phyloP scores from a whole-genome alignment of 2,329 filamentous ascomycete species.

The Fusarium denticulatum region DNA sequence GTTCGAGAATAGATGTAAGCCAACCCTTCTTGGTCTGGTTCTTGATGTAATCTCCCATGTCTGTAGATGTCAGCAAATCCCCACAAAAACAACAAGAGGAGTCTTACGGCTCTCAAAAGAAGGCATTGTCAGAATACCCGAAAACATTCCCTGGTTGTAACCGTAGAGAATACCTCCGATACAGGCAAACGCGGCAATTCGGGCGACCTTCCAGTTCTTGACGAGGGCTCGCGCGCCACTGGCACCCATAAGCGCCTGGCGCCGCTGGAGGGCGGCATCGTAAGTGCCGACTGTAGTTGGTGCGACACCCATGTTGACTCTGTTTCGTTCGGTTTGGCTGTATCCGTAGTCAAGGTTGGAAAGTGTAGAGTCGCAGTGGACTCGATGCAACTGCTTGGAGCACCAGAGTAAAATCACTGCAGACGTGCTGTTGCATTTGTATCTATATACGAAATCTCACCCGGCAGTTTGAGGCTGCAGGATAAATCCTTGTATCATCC shows the following conservation, averaged over 20 bases:
- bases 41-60: constrained; percentile 66
- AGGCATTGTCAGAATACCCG: constrained; percentile 71
- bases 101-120: constrained; percentile 61
- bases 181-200: constrained; percentile 70
- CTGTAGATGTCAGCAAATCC: constrained; percentile 44
- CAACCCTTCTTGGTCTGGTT: constrained; percentile 66
- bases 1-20: constrained; percentile 75
- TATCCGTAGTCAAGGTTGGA: too few species aligned
- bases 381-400: not conserved
- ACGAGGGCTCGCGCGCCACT: constrained; percentile 63
- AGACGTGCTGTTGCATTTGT: not conserved
- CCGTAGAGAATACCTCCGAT: constrained; percentile 72
- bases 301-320: constrained; percentile 19
- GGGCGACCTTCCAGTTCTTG: constrained; percentile 69
- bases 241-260: constrained; percentile 63
- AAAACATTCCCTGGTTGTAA: constrained; percentile 73
- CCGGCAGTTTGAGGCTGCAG: not conserved
- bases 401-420: not conserved
- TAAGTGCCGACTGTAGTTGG: constrained; percentile 45
- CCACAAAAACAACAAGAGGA: too few species aligned
- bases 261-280: constrained; percentile 62
- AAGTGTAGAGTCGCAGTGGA: not conserved
- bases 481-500: constrained; percentile 8
- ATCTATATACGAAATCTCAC: constrained; percentile 1
- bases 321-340: not conserved